Evolutionary conservation across 441 rosid species (phyloP).

Genomic region (Jatropha multifida): DNA sequence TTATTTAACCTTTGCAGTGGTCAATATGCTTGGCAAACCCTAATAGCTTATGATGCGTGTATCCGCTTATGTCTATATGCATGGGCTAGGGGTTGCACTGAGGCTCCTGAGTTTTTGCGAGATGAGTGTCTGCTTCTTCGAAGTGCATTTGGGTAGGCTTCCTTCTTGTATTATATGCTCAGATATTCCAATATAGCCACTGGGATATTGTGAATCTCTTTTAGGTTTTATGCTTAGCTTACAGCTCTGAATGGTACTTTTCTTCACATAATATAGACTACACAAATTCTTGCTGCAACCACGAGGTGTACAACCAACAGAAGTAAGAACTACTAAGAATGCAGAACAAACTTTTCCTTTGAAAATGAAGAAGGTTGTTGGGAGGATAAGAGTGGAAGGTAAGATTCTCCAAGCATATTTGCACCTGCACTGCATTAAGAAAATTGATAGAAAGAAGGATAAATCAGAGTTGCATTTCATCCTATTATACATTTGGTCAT

Average conservation of each 20-base stretch:
- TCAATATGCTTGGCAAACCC: constrained; percentile 92
- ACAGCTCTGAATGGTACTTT: constrained; percentile 20
- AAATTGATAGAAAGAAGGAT: constrained; percentile 5
- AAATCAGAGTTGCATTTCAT: constrained; percentile 3
- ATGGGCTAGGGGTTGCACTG: constrained; percentile 91
- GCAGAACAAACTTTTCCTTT: constrained; percentile 45
- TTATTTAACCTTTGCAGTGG: constrained; percentile 47
- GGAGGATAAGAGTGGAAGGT: constrained; percentile 93
- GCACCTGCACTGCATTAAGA: constrained; percentile 8
- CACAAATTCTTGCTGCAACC: constrained; percentile 91
- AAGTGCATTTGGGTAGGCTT: constrained; percentile 85
- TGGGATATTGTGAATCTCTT: constrained; percentile 10
- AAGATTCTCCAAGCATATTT: constrained; percentile 15
- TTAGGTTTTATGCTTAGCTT: constrained; percentile 7
- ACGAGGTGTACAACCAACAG: constrained; percentile 53
- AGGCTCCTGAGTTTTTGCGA: constrained; percentile 91
- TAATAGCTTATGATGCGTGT: constrained; percentile 94
- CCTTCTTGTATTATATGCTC: constrained; percentile 16
- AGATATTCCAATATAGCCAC: constrained; percentile 6
- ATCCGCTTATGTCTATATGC: constrained; percentile 77
- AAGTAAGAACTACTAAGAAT: constrained; percentile 42
- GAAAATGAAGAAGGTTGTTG: constrained; percentile 64
- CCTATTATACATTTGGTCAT: not conserved
- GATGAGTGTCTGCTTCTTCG: constrained; percentile 89
- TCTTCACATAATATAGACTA: constrained; percentile 42